Conservation (phyloP, 2,329 filamentous ascomycete species). For the Aspergillus hiratsukae region DNA sequence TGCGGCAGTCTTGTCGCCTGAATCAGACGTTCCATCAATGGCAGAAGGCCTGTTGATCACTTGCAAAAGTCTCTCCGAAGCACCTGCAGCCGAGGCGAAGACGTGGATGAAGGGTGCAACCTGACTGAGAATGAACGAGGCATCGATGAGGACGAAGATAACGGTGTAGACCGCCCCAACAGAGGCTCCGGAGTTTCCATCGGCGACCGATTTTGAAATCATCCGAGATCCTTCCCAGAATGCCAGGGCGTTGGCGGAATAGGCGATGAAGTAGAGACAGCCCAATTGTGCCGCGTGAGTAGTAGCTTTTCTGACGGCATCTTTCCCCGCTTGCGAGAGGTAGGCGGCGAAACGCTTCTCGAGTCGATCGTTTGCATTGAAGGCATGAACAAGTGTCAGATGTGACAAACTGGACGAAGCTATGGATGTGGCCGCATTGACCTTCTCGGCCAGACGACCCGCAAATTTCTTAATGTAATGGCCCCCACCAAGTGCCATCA, state of each 20-base stretch:
- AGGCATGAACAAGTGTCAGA: conserved; percentile 59
- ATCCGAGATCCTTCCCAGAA: conserved; percentile 63
- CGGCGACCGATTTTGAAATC: conserved; percentile 38
- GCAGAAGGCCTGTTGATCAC: conserved; percentile 52
- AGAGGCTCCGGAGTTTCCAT: conserved; percentile 17
- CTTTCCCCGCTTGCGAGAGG: conserved; percentile 46
- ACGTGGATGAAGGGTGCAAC: conserved; percentile 41
- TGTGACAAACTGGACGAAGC: conserved; percentile 59
- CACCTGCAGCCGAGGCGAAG: conserved; percentile 45
- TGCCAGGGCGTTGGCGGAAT: conserved; percentile 61
- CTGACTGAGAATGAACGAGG: conserved; percentile 35
- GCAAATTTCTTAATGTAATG: conserved; percentile 49
- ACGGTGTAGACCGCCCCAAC: conserved; percentile 36
- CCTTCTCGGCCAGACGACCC: conserved; percentile 46
- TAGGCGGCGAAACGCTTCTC: conserved; percentile 55
- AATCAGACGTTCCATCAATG: conserved; percentile 40
- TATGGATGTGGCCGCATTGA: conserved; percentile 56
- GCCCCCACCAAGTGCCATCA: conserved; percentile 54
- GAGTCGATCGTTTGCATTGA: conserved; percentile 55
- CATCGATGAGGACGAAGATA: conserved; percentile 36
- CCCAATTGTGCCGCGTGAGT: conserved; percentile 56
- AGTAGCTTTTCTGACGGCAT: conserved; percentile 55
- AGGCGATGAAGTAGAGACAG: conserved; percentile 62
- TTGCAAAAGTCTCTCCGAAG: conserved; percentile 54
- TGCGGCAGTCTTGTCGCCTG: conserved; percentile 20